phyloP scores from a whole-genome alignment of 306 rosid genomes.

The Fragaria vesca region DNA sequence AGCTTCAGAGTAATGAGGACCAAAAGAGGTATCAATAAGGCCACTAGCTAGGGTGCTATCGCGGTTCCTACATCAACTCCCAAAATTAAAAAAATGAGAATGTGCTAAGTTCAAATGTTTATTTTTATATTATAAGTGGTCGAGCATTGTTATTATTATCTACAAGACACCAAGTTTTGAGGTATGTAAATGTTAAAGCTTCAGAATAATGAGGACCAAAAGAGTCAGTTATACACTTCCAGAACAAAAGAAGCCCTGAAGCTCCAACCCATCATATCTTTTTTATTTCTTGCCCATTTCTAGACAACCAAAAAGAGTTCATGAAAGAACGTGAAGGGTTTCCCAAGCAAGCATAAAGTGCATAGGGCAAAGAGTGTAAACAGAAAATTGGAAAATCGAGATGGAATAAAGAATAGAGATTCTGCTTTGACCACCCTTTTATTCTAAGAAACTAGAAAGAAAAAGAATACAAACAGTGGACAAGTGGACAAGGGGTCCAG shows the following conservation, averaged over 20 bases:
- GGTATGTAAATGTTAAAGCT: background rate
- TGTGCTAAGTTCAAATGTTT: background rate
- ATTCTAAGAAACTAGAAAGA: background rate
- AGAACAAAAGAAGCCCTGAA: background rate
- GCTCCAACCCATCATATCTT: background rate
- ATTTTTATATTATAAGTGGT: background rate
- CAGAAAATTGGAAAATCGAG: background rate
- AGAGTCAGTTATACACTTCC: background rate
- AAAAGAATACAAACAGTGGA: background rate
- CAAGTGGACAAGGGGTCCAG: background rate
- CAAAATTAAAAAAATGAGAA: background rate
- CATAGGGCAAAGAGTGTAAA: background rate
- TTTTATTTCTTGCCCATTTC: background rate
- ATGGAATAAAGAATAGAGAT: background rate
- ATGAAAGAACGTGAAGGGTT: background rate
- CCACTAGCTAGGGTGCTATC: background rate
- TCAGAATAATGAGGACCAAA: background rate
- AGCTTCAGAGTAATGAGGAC: background rate
- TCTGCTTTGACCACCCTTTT: background rate
- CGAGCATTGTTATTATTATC: background rate
- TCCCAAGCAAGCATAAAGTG: background rate
- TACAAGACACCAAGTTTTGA: background rate
- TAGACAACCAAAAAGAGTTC: background rate
- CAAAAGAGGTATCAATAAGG: background rate
- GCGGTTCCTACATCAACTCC: background rate